Evolutionary conservation across 2,329 filamentous ascomycete species (phyloP).

Genomic region (Sphaerulina vaccinii): DNA sequence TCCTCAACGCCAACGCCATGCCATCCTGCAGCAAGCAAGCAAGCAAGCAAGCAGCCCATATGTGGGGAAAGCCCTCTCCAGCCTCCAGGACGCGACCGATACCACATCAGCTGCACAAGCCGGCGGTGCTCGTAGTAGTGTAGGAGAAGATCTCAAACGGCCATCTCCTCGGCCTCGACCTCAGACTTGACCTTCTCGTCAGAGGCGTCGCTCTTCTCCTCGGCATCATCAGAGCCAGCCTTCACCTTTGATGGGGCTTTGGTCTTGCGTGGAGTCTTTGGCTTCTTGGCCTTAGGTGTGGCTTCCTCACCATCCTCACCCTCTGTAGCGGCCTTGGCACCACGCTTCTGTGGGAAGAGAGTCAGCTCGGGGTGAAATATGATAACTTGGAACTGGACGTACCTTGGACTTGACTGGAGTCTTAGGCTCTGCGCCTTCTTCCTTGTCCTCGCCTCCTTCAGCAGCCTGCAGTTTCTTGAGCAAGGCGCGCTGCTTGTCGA

Average conservation of each 20-base stretch:
- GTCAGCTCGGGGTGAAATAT: constrained; percentile 6
- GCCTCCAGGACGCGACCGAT: too few relatives aligned
- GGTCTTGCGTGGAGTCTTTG: constrained; percentile 19
- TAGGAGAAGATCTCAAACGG: not conserved
- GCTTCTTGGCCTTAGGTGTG: constrained; percentile 22
- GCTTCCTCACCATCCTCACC: constrained; percentile 22
- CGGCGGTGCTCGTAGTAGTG: too few relatives aligned
- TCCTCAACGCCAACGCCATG: not conserved
- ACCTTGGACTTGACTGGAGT: constrained; percentile 25
- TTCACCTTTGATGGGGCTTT: constrained; percentile 20
- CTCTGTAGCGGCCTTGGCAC: constrained; percentile 18
- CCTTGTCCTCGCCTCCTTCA: constrained; percentile 12
- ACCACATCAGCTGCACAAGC: too few relatives aligned
- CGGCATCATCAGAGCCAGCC: constrained; percentile 12
- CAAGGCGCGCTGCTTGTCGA: constrained; percentile 36
- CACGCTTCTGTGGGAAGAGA: constrained; percentile 27
- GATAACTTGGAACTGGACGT: not conserved
- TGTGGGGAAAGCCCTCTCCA: not conserved
- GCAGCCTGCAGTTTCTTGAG: constrained; percentile 26
- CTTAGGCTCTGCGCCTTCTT: constrained; percentile 5
- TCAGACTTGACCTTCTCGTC: not conserved
- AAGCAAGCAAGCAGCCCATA: not conserved
- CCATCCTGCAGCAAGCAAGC: not conserved
- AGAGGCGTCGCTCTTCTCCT: constrained; percentile 3
- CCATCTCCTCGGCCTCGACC: constrained; percentile 5